phyloP scores from a whole-genome alignment of 106 monocot genomes.

The Dioscorea dumetorum region DNA sequence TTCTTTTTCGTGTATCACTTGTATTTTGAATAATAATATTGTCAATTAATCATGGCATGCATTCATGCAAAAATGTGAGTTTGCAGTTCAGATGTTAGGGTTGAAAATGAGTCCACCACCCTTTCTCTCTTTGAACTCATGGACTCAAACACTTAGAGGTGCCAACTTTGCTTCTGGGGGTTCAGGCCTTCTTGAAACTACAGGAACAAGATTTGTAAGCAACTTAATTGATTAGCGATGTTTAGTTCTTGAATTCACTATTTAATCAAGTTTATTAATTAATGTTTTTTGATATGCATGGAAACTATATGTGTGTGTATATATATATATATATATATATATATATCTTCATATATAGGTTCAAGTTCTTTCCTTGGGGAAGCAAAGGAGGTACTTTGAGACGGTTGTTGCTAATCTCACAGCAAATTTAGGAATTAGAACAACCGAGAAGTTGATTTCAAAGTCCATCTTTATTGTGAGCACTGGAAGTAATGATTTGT shows the following conservation, averaged over 20 bases:
- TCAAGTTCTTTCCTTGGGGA: background rate
- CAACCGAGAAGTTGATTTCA: background rate
- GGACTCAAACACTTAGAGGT: background rate
- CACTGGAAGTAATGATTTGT: slow-evolving; percentile 3
- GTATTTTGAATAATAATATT: background rate
- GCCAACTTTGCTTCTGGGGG: slow-evolving; percentile 25
- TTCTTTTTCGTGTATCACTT: background rate
- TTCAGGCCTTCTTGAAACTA: slow-evolving; percentile 26
- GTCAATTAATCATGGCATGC: background rate
- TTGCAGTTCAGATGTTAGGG: slow-evolving; percentile 17
- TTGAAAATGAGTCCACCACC: slow-evolving; percentile 21
- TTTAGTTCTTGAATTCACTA: background rate
- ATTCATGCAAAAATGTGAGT: background rate
- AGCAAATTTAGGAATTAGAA: background rate
- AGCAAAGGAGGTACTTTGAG: background rate
- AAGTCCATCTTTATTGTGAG: slow-evolving; percentile 1
- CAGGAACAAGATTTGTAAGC: background rate
- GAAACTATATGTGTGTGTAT: too few relatives aligned
- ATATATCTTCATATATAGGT: background rate
- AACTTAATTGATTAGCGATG: too few relatives aligned
- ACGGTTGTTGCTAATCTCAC: background rate
- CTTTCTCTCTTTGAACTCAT: background rate
- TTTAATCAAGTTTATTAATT: background rate
- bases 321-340: too few relatives aligned
- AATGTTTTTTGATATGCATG: background rate